These are phyloP conservation scores for Hymenoscyphus repandus DNA, from an alignment of 2,329 filamentous ascomycete genomes.

Conservation along the genomic window DNA sequence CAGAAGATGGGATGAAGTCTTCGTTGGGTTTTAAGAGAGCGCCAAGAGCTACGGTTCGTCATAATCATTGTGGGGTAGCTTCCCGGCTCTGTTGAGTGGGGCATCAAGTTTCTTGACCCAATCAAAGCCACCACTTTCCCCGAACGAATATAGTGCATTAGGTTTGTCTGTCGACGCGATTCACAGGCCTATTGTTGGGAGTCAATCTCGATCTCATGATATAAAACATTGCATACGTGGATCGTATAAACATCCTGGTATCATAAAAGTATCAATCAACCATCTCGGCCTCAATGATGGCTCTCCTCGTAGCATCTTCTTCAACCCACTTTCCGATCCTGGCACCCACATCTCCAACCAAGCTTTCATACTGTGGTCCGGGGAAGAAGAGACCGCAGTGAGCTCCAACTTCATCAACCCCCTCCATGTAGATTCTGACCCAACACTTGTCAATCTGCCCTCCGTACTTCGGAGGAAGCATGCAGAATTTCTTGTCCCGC, in stretches of 20 bases:
- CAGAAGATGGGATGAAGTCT: no score
- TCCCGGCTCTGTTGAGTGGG: not conserved
- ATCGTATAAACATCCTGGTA: conserved; percentile 1
- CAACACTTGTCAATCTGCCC: conserved; percentile 64
- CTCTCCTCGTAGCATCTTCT: conserved; percentile 44
- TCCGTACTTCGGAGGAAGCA: conserved; percentile 52
- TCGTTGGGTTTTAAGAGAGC: no score
- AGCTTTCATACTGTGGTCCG: conserved; percentile 65
- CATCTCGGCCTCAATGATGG: conserved; percentile 12
- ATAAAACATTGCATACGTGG: not conserved
- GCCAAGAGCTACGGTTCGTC: no score
- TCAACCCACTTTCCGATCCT: conserved; percentile 65
- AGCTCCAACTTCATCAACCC: conserved; percentile 78
- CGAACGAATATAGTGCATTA: no score
- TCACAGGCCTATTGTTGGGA: no score
- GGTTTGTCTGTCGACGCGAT: no score
- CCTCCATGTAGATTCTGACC: conserved; percentile 75
- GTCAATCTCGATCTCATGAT: no score
- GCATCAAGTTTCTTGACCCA: not conserved
- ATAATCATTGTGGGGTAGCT: not conserved
- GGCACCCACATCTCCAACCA: conserved; percentile 71
- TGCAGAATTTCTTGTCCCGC: conserved; percentile 64
- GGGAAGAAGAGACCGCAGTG: conserved; percentile 78
- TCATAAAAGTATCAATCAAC: conserved; percentile 2
- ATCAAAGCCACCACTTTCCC: no score